Evolutionary conservation across 768 basidiomycete genomes (phyloP).

Genomic region (Suillus sp.): DNA sequence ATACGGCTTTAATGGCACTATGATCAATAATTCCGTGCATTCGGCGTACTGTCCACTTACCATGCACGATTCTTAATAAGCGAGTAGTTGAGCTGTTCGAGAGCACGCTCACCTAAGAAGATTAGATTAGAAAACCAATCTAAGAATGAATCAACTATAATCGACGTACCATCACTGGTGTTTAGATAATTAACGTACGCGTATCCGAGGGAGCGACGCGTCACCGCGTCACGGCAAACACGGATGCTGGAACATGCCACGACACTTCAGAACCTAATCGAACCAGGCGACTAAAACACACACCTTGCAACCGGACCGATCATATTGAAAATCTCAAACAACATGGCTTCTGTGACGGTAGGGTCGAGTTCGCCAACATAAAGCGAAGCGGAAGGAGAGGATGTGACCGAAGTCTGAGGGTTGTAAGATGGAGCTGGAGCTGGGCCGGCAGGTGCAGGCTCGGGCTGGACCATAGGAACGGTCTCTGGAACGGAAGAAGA

Average conservation of each 20-base stretch:
- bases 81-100: constrained; percentile 99
- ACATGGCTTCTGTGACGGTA: constrained; percentile 98
- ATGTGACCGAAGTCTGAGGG: constrained; percentile 50
- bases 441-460: constrained; percentile 48
- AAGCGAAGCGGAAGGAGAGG: constrained; percentile 87
- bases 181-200: constrained; percentile 99
- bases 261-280: background rate
- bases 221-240: constrained; percentile 99
- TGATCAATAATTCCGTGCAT: constrained; percentile 7
- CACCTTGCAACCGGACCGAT: constrained; percentile 98
- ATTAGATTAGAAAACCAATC: constrained; percentile 9
- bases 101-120: constrained; percentile 85
- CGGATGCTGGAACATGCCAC: constrained; percentile 68
- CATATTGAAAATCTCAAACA: constrained; percentile 99
- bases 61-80: constrained; percentile 98
- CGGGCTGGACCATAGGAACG: constrained; percentile 52
- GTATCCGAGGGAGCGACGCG: constrained; percentile 98
- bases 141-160: background rate
- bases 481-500: constrained; percentile 57
- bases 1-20: constrained; percentile 70
- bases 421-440: constrained; percentile 57
- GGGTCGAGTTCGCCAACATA: constrained; percentile 99
- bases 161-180: constrained; percentile 77
- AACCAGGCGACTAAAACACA: constrained; percentile 29
- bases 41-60: constrained; percentile 42